These are phyloP conservation scores for Apophysomyces trapeziformis DNA, from an alignment of 371 early-diverging fungal genomes.

Conservation along the genomic window DNA sequence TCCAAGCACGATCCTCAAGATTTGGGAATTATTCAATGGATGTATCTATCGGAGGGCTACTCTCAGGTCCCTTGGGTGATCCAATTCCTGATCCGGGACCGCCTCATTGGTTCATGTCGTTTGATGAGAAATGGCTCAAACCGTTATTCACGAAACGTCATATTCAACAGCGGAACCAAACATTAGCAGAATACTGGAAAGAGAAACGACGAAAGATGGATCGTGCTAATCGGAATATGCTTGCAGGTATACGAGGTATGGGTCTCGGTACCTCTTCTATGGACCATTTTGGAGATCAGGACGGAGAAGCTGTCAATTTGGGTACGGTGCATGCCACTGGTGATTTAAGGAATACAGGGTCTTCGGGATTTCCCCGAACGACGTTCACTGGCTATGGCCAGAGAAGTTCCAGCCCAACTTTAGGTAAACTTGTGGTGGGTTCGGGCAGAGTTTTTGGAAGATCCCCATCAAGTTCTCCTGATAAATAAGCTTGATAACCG, in stretches of 20 bases:
- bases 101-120: constrained; percentile 86
- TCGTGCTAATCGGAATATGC: constrained; percentile 44
- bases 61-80: constrained; percentile 56
- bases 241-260: constrained; percentile 46
- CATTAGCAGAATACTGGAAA: constrained; percentile 52
- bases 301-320: constrained; percentile 38
- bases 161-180: constrained; percentile 48
- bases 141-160: constrained; percentile 71
- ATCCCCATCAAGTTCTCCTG: constrained; percentile 32
- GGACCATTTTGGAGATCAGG: constrained; percentile 24
- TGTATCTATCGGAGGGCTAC: constrained; percentile 47
- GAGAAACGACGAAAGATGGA: constrained; percentile 56
- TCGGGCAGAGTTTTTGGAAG: constrained; percentile 54
- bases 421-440: constrained; percentile 27
- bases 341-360: background rate
- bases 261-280: constrained; percentile 19
- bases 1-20: constrained; percentile 22
- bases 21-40: constrained; percentile 26
- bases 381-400: background rate
- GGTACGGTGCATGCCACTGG: constrained; percentile 31
- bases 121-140: constrained; percentile 81
- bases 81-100: constrained; percentile 55
- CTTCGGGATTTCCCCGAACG: constrained; percentile 9
- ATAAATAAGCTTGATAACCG: background rate
- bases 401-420: background rate